phyloP scores from a whole-genome alignment of 257 asterid genomes.

The Ajuga chamaepitys region DNA sequence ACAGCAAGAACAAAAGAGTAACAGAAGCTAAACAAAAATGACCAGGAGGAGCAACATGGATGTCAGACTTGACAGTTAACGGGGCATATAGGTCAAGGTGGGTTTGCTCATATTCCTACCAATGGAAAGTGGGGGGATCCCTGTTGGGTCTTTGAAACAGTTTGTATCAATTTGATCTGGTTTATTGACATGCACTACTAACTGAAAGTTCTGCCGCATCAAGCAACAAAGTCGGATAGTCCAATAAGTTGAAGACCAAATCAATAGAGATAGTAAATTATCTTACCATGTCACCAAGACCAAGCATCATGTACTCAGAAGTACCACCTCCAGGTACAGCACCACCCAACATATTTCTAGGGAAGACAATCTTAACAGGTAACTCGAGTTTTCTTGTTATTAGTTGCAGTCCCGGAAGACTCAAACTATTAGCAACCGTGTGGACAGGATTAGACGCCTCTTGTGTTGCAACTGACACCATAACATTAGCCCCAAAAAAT shows the following conservation, averaged over 20 bases:
- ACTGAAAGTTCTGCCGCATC: neutral
- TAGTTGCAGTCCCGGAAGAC: constrained; percentile 86
- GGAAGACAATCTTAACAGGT: constrained; percentile 95
- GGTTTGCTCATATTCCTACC: neutral
- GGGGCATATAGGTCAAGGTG: neutral
- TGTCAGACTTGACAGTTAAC: too few species aligned
- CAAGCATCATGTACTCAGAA: constrained; percentile 86
- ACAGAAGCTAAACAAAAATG: neutral
- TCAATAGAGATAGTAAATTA: neutral
- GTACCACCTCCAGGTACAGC: constrained; percentile 56
- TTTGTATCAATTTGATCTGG: neutral
- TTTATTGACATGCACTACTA: neutral
- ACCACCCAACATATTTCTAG: constrained; percentile 78
- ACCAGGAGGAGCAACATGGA: too few species aligned
- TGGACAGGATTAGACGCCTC: constrained; percentile 90
- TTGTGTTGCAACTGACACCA: constrained; percentile 96
- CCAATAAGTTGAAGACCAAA: neutral
- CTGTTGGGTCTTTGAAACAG: neutral
- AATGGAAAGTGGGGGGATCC: too few species aligned
- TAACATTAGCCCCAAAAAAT: constrained; percentile 89
- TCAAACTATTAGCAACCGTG: constrained; percentile 80
- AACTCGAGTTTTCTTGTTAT: constrained; percentile 82
- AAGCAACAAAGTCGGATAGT: neutral
- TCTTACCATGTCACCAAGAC: constrained; percentile 92
- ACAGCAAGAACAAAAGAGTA: too few species aligned